Base-by-base conservation (phyloP, 2,329 filamentous ascomycete species). In the Colletotrichum horii region DNA sequence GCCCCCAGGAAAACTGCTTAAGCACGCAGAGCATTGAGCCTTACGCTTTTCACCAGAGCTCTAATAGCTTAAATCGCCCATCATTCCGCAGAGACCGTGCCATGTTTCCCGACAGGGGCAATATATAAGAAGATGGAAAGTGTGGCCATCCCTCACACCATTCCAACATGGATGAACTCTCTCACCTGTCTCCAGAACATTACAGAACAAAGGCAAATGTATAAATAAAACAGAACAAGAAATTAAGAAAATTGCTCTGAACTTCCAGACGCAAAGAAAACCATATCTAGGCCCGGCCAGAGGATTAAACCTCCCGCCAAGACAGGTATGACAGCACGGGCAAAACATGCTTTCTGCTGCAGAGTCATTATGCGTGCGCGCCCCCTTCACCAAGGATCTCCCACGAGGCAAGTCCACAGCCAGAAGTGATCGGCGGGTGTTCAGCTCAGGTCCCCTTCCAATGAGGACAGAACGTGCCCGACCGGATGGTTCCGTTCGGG, bases 401-500 rank as follows among this genome's bases (percentile, higher is more conserved):
- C 22, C 48, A 34, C 12, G 26, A 48, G 62, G 62, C 24, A 48
- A 1, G 60, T 19, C 22, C 66, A 61, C 7, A 36, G 22, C 8
- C 58, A 43, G 52, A 8, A 55, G 60, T 24, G 68, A 38, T 38
- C 52, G 34, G 56, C 52, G 19, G 61, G 38, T 61, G 69, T 75
- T 72, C 73, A 67, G 69, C 56, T 61, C 65, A 62, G 38, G 38
- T 56, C 36, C 55, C 56, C 32, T 34, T 26, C 12, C 28, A 28
- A 36, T 38, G 34, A 70, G n/a, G 30, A 19, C 26, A 32, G 11
- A n/a, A 30, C 15, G 19, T 15, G 34, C 26, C 64, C 64, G 73
- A 38, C 65, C 70, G 70, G 74, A 69, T 64, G 73, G 43, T 75
- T 70, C 73, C 73, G 74, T 76, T 71, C 26, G 34, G 28, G 43